phyloP scores from a whole-genome alignment of 108 stramenopile species.

The Cyclotella choctawhatcheeana region DNA sequence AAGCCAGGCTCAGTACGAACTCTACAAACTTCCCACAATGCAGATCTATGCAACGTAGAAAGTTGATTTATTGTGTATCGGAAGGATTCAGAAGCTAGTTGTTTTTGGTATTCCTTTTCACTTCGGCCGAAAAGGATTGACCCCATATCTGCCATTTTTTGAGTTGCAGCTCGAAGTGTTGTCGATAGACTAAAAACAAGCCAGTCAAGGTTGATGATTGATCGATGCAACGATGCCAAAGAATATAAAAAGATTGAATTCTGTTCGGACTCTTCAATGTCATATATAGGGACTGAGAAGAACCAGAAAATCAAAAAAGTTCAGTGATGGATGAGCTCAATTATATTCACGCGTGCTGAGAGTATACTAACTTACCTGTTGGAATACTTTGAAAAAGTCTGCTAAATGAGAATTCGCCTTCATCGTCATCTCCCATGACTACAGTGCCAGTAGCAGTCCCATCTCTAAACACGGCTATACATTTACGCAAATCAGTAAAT shows the following conservation, averaged over 20 bases:
- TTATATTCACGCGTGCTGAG: too few relatives aligned
- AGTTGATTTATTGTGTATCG: constrained; percentile 53
- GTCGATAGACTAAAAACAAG: constrained; percentile 59
- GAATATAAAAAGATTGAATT: constrained; percentile 7
- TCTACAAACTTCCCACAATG: constrained; percentile 74
- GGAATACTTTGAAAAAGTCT: constrained; percentile 64
- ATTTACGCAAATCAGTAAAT: constrained; percentile 32
- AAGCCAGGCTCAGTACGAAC: constrained; percentile 66
- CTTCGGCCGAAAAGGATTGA: constrained; percentile 49
- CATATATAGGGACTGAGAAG: constrained; percentile 51
- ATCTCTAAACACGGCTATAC: constrained; percentile 25
- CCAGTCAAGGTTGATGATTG: constrained; percentile 69
- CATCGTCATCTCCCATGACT: not conserved
- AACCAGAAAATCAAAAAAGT: not conserved
- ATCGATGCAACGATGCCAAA: constrained; percentile 56
- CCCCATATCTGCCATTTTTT: constrained; percentile 58
- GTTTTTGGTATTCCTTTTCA: constrained; percentile 79
- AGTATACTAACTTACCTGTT: not conserved
- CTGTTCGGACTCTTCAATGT: constrained; percentile 31
- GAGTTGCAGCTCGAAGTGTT: constrained; percentile 63
- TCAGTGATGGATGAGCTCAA: not conserved
- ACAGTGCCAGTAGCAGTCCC: not conserved
- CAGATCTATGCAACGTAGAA: constrained; percentile 63
- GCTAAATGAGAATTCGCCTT: constrained; percentile 42
- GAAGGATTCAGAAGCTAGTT: constrained; percentile 62